phyloP scores from a whole-genome alignment of 2,329 filamentous ascomycete species.

The Diaporthe capsici region DNA sequence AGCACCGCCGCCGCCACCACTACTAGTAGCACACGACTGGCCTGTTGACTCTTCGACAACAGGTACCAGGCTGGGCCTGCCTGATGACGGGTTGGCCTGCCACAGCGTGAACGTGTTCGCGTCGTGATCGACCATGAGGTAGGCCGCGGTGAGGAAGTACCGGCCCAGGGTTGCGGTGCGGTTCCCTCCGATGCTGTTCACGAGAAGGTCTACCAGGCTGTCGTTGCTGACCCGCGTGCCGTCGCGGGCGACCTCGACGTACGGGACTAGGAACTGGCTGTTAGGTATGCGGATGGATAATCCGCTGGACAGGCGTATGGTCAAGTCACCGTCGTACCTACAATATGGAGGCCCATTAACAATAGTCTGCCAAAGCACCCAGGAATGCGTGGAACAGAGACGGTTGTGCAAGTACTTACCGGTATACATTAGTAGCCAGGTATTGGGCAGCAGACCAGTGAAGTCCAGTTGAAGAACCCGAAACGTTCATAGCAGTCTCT shows the following conservation, averaged over 20 bases:
- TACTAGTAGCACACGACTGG: neutral
- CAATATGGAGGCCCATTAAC: neutral
- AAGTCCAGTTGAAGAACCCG: neutral
- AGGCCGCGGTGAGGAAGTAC: slow-evolving; percentile 15
- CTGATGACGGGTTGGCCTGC: neutral
- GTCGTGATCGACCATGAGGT: slow-evolving; percentile 2
- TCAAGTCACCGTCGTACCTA: slow-evolving; percentile 7
- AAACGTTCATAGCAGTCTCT: neutral
- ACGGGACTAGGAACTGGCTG: neutral
- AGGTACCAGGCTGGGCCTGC: neutral
- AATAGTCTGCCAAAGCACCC: neutral
- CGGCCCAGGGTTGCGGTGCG: neutral
- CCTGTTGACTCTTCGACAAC: neutral
- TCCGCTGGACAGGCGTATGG: neutral
- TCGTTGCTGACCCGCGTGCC: neutral
- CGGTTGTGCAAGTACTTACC: neutral
- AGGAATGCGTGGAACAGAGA: neutral
- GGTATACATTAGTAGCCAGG: neutral
- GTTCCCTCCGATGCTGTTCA: neutral
- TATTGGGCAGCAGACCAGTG: slow-evolving; percentile 2
- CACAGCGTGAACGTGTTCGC: slow-evolving; percentile 2
- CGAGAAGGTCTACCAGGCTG: neutral
- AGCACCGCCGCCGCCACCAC: neutral
- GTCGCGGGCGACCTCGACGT: neutral
- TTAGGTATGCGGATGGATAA: neutral